Conservation (phyloP, 2,329 filamentous ascomycete genomes). For the Cadophora sp. region DNA sequence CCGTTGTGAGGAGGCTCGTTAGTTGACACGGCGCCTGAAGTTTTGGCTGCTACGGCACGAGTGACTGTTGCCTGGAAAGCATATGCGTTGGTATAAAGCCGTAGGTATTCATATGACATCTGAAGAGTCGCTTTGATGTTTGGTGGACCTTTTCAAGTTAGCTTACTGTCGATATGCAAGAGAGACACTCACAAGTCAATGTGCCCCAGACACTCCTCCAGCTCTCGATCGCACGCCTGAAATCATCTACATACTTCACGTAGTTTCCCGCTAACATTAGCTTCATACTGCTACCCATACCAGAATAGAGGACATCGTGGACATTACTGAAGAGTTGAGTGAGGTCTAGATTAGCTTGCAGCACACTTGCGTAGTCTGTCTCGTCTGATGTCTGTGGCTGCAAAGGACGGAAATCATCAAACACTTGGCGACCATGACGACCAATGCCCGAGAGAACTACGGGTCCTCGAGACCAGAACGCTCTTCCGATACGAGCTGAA, state of each 20-base stretch:
- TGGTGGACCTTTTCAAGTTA: conserved; percentile 57
- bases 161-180: background rate
- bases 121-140: conserved; percentile 71
- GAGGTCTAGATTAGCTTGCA: conserved; percentile 72
- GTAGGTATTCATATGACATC: conserved; percentile 73
- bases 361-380: conserved; percentile 71
- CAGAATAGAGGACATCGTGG: conserved; percentile 74
- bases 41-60: conserved; percentile 47
- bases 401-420: conserved; percentile 71
- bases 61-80: conserved; percentile 73
- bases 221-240: conserved; percentile 70
- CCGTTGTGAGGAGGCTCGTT: conserved; percentile 54
- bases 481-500: conserved; percentile 72
- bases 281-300: conserved; percentile 70
- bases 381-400: conserved; percentile 63
- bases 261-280: conserved; percentile 74
- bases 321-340: conserved; percentile 76
- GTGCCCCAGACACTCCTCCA: conserved; percentile 76
- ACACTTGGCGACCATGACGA: conserved; percentile 42
- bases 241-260: conserved; percentile 77
- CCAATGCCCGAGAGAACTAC: conserved; percentile 66
- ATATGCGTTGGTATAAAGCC: conserved; percentile 76
- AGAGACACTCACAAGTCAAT: conserved; percentile 58
- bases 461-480: conserved; percentile 75
- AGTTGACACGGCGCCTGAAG: conserved; percentile 21